These are phyloP conservation scores for Penicillium sp. DNA, from an alignment of 2,329 filamentous ascomycete species.

Conservation along the genomic window DNA sequence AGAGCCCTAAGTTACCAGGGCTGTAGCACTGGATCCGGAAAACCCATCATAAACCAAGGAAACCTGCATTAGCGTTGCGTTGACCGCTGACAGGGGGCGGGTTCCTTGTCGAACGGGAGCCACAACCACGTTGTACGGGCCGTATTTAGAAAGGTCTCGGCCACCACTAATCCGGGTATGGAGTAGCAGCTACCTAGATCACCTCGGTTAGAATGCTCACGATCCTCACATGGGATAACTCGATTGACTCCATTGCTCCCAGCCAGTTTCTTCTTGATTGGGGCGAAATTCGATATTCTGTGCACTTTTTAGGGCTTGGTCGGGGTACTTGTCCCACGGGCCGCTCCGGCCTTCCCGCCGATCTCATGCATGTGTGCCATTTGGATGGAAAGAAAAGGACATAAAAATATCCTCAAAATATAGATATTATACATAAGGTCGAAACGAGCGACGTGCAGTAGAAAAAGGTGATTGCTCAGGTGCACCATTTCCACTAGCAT, in stretches of 20 bases:
- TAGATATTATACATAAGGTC: no score
- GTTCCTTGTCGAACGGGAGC: conserved; percentile 19
- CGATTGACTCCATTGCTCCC: background rate
- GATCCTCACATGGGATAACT: no score
- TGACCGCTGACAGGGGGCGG: conserved; percentile 26
- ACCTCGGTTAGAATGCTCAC: background rate
- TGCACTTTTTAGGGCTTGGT: conserved; percentile 2
- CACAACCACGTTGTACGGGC: conserved; percentile 25
- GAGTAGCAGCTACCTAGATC: background rate
- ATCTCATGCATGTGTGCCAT: conserved; percentile 27
- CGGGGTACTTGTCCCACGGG: conserved; percentile 27
- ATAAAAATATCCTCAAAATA: no score
- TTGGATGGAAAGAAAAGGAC: conserved; percentile 3
- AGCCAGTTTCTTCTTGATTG: background rate
- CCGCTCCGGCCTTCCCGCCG: conserved; percentile 28
- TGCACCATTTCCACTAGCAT: background rate
- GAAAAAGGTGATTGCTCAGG: background rate
- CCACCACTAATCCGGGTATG: conserved; percentile 13
- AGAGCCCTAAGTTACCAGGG: conserved; percentile 32
- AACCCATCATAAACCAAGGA: conserved; percentile 28
- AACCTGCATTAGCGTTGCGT: conserved; percentile 37
- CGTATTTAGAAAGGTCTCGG: background rate
- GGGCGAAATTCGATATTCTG: conserved; percentile 11
- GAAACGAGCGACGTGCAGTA: background rate
- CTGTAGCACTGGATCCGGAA: conserved; percentile 34